A percentile compares a stretch with the other conserved stretches of the same genome.
Evolutionary conservation across 164 flowering plant genomes (phyloP).

Genomic region (Protea cynaroides): DNA sequence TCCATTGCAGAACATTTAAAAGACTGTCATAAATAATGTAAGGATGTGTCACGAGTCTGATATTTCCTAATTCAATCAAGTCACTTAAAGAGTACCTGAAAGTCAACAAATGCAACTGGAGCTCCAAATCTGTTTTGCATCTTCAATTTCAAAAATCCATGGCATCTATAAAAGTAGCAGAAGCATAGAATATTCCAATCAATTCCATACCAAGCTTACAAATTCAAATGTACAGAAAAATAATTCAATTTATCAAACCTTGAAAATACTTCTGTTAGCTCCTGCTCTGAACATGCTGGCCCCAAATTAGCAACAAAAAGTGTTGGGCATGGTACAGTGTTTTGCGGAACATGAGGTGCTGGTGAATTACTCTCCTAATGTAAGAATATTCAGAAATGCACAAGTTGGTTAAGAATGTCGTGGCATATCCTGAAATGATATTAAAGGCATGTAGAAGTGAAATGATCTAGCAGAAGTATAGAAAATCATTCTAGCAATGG

Average conservation of each 20-base stretch:
- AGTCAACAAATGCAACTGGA: conserved; percentile 96
- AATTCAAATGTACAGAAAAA: background rate
- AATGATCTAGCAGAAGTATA: too few relatives aligned
- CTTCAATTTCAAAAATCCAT: conserved; percentile 83
- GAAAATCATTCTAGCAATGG: too few relatives aligned
- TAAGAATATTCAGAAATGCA: conserved; percentile 9
- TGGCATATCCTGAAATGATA: too few relatives aligned
- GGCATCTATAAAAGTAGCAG: conserved; percentile 40
- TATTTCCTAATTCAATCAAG: background rate
- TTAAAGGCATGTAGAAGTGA: too few relatives aligned
- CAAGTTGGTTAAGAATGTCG: too few relatives aligned
- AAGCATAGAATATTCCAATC: background rate
- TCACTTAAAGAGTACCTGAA: conserved; percentile 50
- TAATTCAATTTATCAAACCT: conserved; percentile 38
- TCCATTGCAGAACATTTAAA: background rate
- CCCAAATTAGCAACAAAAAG: conserved; percentile 91
- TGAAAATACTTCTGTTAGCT: conserved; percentile 72
- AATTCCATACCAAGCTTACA: background rate
- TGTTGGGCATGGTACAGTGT: conserved; percentile 73
- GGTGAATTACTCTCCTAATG: conserved; percentile 25
- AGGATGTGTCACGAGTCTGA: background rate
- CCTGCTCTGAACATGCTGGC: conserved; percentile 75
- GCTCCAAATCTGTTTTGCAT: conserved; percentile 80
- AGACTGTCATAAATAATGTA: background rate
- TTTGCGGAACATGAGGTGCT: conserved; percentile 29